Base-by-base conservation (phyloP, 2,329 filamentous ascomycete genomes). In the Hymenoscyphus albidus region DNA sequence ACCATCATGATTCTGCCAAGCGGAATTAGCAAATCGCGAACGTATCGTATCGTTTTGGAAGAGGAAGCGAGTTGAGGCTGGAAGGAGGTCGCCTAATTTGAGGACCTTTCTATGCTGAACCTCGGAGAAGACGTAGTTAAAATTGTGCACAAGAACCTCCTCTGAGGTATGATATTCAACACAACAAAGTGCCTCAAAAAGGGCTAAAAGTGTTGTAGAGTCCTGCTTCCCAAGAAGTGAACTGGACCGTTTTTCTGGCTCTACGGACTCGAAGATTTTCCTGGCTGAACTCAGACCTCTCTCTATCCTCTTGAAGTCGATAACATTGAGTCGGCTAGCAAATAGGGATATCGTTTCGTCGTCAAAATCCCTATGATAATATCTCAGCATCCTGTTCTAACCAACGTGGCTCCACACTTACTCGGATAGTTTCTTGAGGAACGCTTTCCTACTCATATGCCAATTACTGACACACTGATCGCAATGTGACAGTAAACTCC, bases 181-280 rank as follows among this genome's bases (percentile, higher is more conserved):
- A 76, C 90, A 96, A 75, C 93, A 96, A 61, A 98, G 80, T 0
- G 90, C 89, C 76, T 98, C 94, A 72, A 96, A 97, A 38, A 98
- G 85, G 12, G 92, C 89, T 65, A 95, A 85, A 60, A 96, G 84
- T 6, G 91, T 86, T 35, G 85, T 80, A 1, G 83, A 78, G 35
- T 84, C 78, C 6, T 82, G 75, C 18, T 65, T 67, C 27, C 69
- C 66, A n/a, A 76, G 69, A 14, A 72, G 59, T 18, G 58, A 65
- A 63, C 74, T 73, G 32, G 64, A 73, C 27, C 73, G 72, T 54
- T 70, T 59, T 1, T 63, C 35, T n/a, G 66, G 62, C 16, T 74
- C 70, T 9, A 69, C 71, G 32, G 59, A 59, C 13, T 76, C 76
- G 51, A 89, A 81, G 61, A 83, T 82, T 1, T 80, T 74, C 61